Conservation (phyloP, 768 basidiomycete species). For the Rubroboletus pulcherrimus region DNA sequence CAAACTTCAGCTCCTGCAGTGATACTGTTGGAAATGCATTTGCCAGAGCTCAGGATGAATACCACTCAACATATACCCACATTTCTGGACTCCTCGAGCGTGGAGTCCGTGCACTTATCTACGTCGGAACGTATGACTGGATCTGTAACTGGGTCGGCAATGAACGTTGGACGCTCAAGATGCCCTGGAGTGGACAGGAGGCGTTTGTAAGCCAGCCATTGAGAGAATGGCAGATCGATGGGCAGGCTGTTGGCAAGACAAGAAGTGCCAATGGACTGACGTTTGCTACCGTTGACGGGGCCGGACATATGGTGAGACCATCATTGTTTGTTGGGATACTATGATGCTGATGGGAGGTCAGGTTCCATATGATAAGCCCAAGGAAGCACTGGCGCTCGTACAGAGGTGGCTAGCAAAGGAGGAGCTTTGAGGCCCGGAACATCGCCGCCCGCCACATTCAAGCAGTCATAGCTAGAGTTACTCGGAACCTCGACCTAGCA, state of each 20-base stretch:
- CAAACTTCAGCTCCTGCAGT: conserved; percentile 41
- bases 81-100: conserved; percentile 61
- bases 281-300: conserved; percentile 61
- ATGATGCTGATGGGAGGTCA: conserved; percentile 18
- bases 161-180: conserved; percentile 66
- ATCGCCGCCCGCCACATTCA: background rate
- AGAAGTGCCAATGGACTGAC: conserved; percentile 60
- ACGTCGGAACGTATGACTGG: conserved; percentile 75
- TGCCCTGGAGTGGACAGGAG: conserved; percentile 67
- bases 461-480: background rate
- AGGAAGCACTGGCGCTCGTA: conserved; percentile 47
- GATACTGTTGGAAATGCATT: conserved; percentile 49
- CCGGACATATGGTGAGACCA: conserved; percentile 68
- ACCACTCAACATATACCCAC: conserved; percentile 32
- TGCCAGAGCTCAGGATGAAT: conserved; percentile 37
- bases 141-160: conserved; percentile 80
- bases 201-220: conserved; percentile 47
- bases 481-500: background rate
- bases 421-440: conserved; percentile 10
- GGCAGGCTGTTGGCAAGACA: conserved; percentile 48
- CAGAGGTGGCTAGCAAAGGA: conserved; percentile 44
- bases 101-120: conserved; percentile 69
- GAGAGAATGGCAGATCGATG: conserved; percentile 56
- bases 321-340: background rate
- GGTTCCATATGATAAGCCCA: conserved; percentile 64